Evolutionary conservation across 345 rosid genomes (phyloP), one percentile per base, ranked within the genome.

Genomic region (Euphorbia peplus): DNA sequence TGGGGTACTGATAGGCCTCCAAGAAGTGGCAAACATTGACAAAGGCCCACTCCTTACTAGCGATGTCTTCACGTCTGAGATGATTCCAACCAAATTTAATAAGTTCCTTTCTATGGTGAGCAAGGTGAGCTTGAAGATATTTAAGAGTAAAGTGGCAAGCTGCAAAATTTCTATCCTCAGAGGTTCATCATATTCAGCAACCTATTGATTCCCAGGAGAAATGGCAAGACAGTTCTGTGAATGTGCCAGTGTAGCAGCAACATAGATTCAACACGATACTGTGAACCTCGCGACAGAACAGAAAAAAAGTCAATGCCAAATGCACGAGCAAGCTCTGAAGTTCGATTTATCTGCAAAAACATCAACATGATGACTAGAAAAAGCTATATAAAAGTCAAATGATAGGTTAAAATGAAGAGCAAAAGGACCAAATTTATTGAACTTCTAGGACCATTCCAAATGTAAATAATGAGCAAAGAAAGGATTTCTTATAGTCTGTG

Each of bases 31-130:
- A 91, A 75, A 95, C 99, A 78, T 95, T 95, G 70, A 95, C 99
- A 86, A 95, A 95, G 56, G 99, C 99, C 99, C 99, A 95, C 79
- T 95, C 98, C 84, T 95, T 95, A 82, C 99, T 95, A 73, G 97
- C 99, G 86, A 98, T 95, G 69, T 95, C 99, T 81, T 95, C 99
- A 59, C 99, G 92, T 78, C 91, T 95, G 64, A 95, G 96, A 84
- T 95, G 99, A 87, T 91, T 95, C 99, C 99, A 95, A 51, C 99
- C 99, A 82, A 95, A 95, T 80, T 95, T 95, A 71, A 95, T 95
- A 58, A 95, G 90, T 75, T 95, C 99, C 79, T 95, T 95, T 79
- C 99, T 87, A 72, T 95, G 99, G 61, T 88, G 92, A 80, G 91
- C 97, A 74, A 95, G 97, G 77, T 95, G 97, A 81, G 46, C 82